Evolutionary conservation across 805 yeast genomes (phyloP).

Genomic region (Vanderwaltozyma verrucispora): DNA sequence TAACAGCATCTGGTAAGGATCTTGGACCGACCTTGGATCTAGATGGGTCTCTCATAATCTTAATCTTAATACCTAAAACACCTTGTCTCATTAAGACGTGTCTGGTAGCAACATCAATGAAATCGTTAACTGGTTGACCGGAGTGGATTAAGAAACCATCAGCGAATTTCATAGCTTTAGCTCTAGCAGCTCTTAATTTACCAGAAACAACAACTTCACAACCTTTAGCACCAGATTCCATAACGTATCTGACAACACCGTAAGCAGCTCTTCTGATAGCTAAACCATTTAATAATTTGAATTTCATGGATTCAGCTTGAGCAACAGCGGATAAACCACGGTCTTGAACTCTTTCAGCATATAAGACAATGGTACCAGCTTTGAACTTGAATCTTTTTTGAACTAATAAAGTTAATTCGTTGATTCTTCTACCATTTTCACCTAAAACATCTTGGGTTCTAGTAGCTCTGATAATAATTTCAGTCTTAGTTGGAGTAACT

Average conservation of each 20-base stretch:
- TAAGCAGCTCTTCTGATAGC: constrained; percentile 99
- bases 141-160: constrained; percentile 99
- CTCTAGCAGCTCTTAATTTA: constrained; percentile 99
- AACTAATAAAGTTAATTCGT: constrained; percentile 93
- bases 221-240: constrained; percentile 99
- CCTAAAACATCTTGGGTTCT: constrained; percentile 98
- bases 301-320: constrained; percentile 97
- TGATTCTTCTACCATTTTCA: constrained; percentile 99
- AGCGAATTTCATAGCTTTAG: constrained; percentile 99
- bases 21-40: constrained; percentile 74
- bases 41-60: constrained; percentile 99
- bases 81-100: constrained; percentile 99
- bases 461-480: constrained; percentile 97
- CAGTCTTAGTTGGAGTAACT: constrained; percentile 96
- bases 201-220: constrained; percentile 99
- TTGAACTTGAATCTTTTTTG: constrained; percentile 98
- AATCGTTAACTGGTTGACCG: constrained; percentile 99
- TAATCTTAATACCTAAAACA: constrained; percentile 98
- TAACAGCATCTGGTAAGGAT: constrained; percentile 91
- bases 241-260: constrained; percentile 99
- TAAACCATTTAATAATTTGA: constrained; percentile 96
- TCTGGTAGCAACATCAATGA: constrained; percentile 98
- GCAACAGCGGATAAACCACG: constrained; percentile 99
- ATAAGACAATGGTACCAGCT: constrained; percentile 86
- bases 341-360: constrained; percentile 99